These are phyloP conservation scores for Fistulinella staudtii DNA, from an alignment of 1,284 basidiomycete species.

Conservation along the genomic window DNA sequence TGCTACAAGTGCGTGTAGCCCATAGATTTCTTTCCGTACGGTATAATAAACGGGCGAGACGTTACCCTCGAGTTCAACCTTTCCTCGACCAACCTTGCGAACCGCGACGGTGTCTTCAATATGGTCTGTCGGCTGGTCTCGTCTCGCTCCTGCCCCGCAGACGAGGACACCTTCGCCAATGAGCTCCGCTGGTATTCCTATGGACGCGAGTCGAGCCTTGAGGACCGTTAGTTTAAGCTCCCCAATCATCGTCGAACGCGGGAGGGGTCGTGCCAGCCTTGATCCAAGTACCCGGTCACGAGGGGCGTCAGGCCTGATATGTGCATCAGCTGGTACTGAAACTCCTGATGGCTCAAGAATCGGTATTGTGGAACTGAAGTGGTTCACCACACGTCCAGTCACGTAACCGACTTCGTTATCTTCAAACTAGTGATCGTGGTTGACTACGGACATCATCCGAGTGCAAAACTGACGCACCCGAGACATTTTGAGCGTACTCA, in stretches of 20 bases:
- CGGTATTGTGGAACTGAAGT: conserved; percentile 74
- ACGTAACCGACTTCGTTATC: conserved; percentile 96
- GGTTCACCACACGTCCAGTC: conserved; percentile 76
- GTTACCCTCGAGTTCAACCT: conserved; percentile 84
- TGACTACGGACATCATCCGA: not conserved
- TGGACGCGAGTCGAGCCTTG: conserved; percentile 68
- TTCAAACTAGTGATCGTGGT: conserved; percentile 68
- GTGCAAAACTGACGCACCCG: conserved; percentile 68
- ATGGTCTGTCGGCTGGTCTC: conserved; percentile 42
- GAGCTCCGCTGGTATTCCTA: conserved; percentile 85
- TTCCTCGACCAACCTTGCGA: conserved; percentile 78
- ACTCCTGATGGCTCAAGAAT: conserved; percentile 58
- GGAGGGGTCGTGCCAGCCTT: conserved; percentile 57
- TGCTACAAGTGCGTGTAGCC: conserved; percentile 81
- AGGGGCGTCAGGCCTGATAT: conserved; percentile 23
- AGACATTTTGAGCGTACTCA: conserved; percentile 82
- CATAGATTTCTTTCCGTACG: conserved; percentile 85
- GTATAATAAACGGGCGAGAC: conserved; percentile 86
- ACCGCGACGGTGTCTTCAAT: conserved; percentile 82
- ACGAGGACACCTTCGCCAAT: conserved; percentile 94
- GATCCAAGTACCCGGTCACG: conserved; percentile 53
- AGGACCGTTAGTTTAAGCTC: conserved; percentile 88
- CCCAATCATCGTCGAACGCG: conserved; percentile 91
- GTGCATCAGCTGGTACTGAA: conserved; percentile 29
- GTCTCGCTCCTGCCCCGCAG: conserved; percentile 68